Evolutionary conservation across 73 alveolate genomes (phyloP).

Genomic region (Chromera velia): DNA sequence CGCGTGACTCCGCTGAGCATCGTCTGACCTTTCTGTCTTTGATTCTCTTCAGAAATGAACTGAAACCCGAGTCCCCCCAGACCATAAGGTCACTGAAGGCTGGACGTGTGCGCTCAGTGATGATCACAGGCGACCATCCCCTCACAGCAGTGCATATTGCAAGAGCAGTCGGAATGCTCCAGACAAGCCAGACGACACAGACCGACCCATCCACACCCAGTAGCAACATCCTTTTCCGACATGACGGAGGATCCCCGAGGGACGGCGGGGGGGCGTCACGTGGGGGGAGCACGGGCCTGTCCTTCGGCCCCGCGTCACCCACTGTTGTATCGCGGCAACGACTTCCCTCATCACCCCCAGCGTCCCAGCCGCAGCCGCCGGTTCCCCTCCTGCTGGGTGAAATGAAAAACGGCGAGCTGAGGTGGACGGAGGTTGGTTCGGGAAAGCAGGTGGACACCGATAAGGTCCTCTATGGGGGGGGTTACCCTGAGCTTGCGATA

Average conservation of each 20-base stretch:
- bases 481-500: background rate
- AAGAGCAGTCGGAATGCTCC: background rate
- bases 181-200: no score
- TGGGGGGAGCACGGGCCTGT: no score
- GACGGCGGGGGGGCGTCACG: no score
- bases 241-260: no score
- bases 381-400: background rate
- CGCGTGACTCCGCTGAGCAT: background rate
- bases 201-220: no score
- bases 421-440: background rate
- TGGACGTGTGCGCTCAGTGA: background rate
- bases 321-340: no score
- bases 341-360: no score
- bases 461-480: background rate
- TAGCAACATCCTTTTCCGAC: no score
- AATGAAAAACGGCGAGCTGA: background rate
- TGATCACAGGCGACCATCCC: background rate
- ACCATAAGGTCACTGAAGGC: background rate
- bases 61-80: background rate
- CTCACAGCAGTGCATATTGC: background rate
- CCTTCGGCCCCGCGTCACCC: no score
- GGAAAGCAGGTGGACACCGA: background rate
- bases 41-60: background rate
- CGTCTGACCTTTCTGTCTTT: background rate
- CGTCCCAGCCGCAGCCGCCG: no score